These are phyloP conservation scores for Climacium dendroides DNA, from an alignment of 225 moss, liverwort and hornwort genomes.

Conservation along the genomic window DNA sequence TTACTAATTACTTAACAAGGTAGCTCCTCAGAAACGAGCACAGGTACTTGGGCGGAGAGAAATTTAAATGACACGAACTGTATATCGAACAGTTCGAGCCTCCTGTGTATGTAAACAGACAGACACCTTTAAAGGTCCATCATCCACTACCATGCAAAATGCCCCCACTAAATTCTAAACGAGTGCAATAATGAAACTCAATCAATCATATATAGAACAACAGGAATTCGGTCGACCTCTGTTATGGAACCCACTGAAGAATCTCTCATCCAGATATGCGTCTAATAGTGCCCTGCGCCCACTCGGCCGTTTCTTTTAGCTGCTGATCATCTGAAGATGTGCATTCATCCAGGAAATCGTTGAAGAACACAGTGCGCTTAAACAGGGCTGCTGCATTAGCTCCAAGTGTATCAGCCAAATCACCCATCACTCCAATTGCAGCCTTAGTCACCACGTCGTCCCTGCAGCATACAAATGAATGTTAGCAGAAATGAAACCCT, in stretches of 20 bases:
- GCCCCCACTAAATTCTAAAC: constrained; percentile 28
- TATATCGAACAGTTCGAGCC: constrained; percentile 6
- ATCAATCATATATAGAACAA: constrained; percentile 52
- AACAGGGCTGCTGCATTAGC: constrained; percentile 36
- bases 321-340: constrained; percentile 47
- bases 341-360: constrained; percentile 47
- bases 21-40: constrained; percentile 22
- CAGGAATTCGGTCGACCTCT: constrained; percentile 13
- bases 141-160: constrained; percentile 44
- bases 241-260: neutral
- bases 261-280: constrained; percentile 30
- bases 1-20: constrained; percentile 27
- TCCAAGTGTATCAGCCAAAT: constrained; percentile 44
- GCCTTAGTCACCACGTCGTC: constrained; percentile 53
- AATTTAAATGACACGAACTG: constrained; percentile 28
- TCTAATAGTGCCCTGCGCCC: constrained; percentile 41
- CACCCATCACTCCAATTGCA: constrained; percentile 52
- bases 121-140: constrained; percentile 26
- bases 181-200: constrained; percentile 43
- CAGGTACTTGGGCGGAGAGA: constrained; percentile 33
- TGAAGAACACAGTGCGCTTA: constrained; percentile 31
- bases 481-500: neutral
- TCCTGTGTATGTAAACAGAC: constrained; percentile 34
- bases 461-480: neutral
- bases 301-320: constrained; percentile 49